These are phyloP conservation scores for Telfairia occidentalis DNA, from an alignment of 331 rosid genomes.

Conservation along the genomic window DNA sequence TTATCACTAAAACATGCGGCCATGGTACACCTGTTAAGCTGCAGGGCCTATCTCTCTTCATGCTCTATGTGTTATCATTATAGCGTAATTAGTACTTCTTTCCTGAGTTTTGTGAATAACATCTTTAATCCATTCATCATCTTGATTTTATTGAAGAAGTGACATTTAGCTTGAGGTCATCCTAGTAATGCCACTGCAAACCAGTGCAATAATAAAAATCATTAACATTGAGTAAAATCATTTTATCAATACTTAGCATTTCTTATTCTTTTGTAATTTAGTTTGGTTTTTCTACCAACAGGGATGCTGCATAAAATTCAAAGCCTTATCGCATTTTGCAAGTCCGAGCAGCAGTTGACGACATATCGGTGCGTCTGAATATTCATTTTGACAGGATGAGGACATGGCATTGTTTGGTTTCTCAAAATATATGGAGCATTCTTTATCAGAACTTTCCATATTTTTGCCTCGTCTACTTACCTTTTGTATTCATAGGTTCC, in stretches of 20 bases:
- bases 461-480: constrained; percentile 5
- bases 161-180: background rate
- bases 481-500: background rate
- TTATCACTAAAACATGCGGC: background rate
- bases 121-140: background rate
- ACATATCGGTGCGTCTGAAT: background rate
- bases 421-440: constrained; percentile 22
- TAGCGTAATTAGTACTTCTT: background rate
- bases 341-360: constrained; percentile 1
- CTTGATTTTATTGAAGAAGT: background rate
- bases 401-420: constrained; percentile 18
- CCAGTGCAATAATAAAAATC: background rate
- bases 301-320: background rate
- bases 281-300: background rate
- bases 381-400: background rate
- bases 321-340: background rate
- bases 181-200: background rate
- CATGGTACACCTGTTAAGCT: background rate
- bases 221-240: background rate
- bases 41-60: background rate
- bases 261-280: background rate
- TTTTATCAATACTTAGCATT: background rate
- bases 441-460: constrained; percentile 7
- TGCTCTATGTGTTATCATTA: background rate
- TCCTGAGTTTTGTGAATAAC: background rate